These are phyloP conservation scores for Petasospora fabianii DNA, from an alignment of 1,139 yeast species.

Conservation along the genomic window DNA sequence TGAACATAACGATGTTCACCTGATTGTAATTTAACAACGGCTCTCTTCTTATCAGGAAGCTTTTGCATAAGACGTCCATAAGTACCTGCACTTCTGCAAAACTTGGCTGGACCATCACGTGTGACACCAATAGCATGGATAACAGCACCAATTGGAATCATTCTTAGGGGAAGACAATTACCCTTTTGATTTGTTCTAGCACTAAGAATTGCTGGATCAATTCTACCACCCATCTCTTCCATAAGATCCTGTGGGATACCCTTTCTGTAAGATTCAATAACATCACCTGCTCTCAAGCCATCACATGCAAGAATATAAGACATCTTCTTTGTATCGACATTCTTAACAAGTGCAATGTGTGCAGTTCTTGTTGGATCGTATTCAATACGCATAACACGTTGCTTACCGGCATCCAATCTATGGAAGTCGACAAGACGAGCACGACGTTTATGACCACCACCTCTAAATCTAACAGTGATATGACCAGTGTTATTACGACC, in stretches of 20 bases:
- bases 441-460: slow-evolving; percentile 95
- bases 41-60: slow-evolving; percentile 64
- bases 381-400: slow-evolving; percentile 82
- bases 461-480: slow-evolving; percentile 90
- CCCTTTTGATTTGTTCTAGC: slow-evolving; percentile 90
- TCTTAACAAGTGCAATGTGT: slow-evolving; percentile 83
- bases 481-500: slow-evolving; percentile 91
- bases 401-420: slow-evolving; percentile 66
- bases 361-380: slow-evolving; percentile 95
- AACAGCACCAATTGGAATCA: slow-evolving; percentile 92
- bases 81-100: slow-evolving; percentile 93
- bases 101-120: slow-evolving; percentile 77
- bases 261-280: slow-evolving; percentile 79
- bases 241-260: slow-evolving; percentile 82
- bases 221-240: slow-evolving; percentile 79
- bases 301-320: slow-evolving; percentile 88
- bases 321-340: slow-evolving; percentile 55
- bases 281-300: slow-evolving; percentile 90
- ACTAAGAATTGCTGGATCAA: slow-evolving; percentile 89
- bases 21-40: slow-evolving; percentile 76
- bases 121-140: slow-evolving; percentile 84
- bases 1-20: slow-evolving; percentile 94
- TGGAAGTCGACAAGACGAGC: slow-evolving; percentile 76
- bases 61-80: slow-evolving; percentile 87
- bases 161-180: slow-evolving; percentile 84